phyloP scores from a whole-genome alignment of 805 yeast species.

The Metschnikowia proteae region DNA sequence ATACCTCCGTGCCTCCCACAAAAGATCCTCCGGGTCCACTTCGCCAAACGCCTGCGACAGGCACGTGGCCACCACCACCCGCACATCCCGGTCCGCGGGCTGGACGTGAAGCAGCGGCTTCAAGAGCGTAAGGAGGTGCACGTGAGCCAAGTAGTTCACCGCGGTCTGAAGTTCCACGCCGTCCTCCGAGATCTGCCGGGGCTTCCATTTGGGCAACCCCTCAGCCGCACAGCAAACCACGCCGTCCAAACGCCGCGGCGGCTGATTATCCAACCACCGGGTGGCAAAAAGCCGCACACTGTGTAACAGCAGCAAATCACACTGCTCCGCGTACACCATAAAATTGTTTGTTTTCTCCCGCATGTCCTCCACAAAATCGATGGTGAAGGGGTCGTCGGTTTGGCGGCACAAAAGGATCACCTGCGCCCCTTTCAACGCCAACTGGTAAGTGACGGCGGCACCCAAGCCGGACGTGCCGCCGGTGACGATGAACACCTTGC shows the following conservation, averaged over 20 bases:
- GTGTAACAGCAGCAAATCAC: slow-evolving; percentile 71
- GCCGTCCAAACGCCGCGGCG: slow-evolving; percentile 90
- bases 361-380: slow-evolving; percentile 75
- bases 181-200: slow-evolving; percentile 67
- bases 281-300: slow-evolving; percentile 89
- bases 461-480: slow-evolving; percentile 98
- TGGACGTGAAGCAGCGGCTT: slow-evolving; percentile 85
- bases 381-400: slow-evolving; percentile 63
- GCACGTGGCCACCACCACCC: slow-evolving; percentile 78
- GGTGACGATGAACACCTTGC: slow-evolving; percentile 74
- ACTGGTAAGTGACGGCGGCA: slow-evolving; percentile 63
- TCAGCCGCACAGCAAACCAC: slow-evolving; percentile 86
- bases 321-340: slow-evolving; percentile 85
- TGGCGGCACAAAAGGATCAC: slow-evolving; percentile 66
- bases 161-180: slow-evolving; percentile 87
- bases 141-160: slow-evolving; percentile 76
- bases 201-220: slow-evolving; percentile 61
- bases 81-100: slow-evolving; percentile 91
- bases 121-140: slow-evolving; percentile 71
- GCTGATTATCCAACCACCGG: slow-evolving; percentile 84
- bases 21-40: slow-evolving; percentile 58
- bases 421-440: slow-evolving; percentile 86
- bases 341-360: slow-evolving; percentile 66
- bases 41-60: slow-evolving; percentile 70
- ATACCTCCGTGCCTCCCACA: slow-evolving; percentile 59